phyloP scores from a whole-genome alignment of 2,329 filamentous ascomycete genomes.

The Calonectria pteridis region DNA sequence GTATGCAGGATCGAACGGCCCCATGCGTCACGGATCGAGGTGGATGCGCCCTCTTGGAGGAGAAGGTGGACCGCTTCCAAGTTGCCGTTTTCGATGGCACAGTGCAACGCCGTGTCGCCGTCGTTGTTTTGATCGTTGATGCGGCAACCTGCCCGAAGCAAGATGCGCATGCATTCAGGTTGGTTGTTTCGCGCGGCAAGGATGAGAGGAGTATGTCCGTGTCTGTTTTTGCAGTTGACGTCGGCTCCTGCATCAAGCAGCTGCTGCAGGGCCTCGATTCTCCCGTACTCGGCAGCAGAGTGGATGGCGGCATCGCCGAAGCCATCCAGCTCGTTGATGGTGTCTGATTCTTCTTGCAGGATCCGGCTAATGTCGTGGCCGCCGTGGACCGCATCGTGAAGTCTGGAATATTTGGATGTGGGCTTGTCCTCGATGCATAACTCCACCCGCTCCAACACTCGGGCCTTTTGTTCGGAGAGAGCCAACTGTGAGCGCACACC shows the following conservation, averaged over 20 bases:
- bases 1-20: neutral
- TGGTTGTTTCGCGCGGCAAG: rapidly evolving
- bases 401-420: neutral
- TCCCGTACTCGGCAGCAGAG: rapidly evolving
- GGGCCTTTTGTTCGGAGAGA: neutral
- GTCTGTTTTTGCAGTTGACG: neutral
- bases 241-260: slow-evolving; percentile 27
- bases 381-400: neutral
- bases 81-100: rapidly evolving
- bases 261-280: neutral
- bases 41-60: slow-evolving; percentile 20
- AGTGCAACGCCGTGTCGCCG: neutral
- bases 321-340: slow-evolving; percentile 3
- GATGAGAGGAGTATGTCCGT: neutral
- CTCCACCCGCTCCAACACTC: neutral
- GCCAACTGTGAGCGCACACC: neutral
- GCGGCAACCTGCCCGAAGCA: slow-evolving; percentile 16
- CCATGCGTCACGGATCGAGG: rapidly evolving
- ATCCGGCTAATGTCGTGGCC: neutral
- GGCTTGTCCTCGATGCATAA: neutral
- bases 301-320: neutral
- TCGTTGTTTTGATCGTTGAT: rapidly evolving
- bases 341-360: slow-evolving; percentile 22
- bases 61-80: slow-evolving; percentile 3
- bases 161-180: neutral